Conservation (phyloP, 2,329 filamentous ascomycete genomes). For the Sclerotinia glacialis region DNA sequence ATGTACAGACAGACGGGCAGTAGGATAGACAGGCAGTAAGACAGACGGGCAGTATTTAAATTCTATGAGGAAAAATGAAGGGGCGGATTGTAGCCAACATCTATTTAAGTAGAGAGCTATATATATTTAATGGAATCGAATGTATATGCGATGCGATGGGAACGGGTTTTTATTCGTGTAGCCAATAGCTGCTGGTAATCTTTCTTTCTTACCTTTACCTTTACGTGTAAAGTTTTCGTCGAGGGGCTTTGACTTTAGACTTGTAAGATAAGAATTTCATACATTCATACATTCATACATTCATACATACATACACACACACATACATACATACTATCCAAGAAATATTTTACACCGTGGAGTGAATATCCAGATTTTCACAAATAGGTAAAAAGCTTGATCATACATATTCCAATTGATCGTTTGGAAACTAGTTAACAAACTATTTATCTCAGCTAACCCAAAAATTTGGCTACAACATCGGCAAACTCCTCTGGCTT, state of each 20-base stretch:
- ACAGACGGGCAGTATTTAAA: too few relatives aligned
- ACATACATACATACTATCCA: background rate
- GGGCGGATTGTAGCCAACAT: too few relatives aligned
- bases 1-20: too few relatives aligned
- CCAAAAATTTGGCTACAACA: slow-evolving; percentile 58
- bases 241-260: too few relatives aligned
- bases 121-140: background rate
- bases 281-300: too few relatives aligned
- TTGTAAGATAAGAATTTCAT: background rate
- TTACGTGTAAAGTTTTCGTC: background rate
- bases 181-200: too few relatives aligned
- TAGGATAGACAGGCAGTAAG: too few relatives aligned
- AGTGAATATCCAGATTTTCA: too few relatives aligned
- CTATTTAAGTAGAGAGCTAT: too few relatives aligned
- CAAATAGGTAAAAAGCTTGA: background rate
- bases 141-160: too few relatives aligned
- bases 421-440: background rate
- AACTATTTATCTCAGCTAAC: background rate
- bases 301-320: background rate
- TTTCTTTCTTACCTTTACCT: too few relatives aligned
- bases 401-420: background rate
- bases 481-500: slow-evolving; percentile 65
- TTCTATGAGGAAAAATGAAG: background rate
- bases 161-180: too few relatives aligned
- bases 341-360: background rate